phyloP scores from a whole-genome alignment of 1,284 basidiomycete species.

The Macrocystidia cucumis region DNA sequence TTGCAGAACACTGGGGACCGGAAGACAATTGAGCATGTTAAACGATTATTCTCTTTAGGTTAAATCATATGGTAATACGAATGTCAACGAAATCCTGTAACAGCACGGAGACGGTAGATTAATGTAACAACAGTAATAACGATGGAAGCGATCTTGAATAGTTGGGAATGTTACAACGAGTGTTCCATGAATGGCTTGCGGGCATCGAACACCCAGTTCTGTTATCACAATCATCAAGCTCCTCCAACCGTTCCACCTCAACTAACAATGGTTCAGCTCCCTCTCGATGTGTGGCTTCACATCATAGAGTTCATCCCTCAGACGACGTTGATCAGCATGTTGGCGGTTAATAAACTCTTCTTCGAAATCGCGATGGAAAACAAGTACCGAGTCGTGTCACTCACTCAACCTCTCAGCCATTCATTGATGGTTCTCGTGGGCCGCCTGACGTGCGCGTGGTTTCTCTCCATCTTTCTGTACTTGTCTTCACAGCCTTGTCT shows the following conservation, averaged over 20 bases:
- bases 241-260: too few species aligned
- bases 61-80: too few species aligned
- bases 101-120: too few species aligned
- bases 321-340: slow-evolving; percentile 17
- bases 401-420: slow-evolving; percentile 15
- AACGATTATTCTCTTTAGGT: too few species aligned
- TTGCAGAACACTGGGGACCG: slow-evolving; percentile 38
- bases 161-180: too few species aligned
- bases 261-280: slow-evolving; percentile 21
- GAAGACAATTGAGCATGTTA: slow-evolving; percentile 33
- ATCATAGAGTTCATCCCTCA: slow-evolving; percentile 25
- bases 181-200: too few species aligned
- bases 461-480: not conserved
- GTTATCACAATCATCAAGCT: too few species aligned
- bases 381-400: slow-evolving; percentile 23
- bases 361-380: slow-evolving; percentile 29
- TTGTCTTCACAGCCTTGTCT: slow-evolving; percentile 1
- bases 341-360: slow-evolving; percentile 30
- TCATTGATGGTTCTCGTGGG: slow-evolving; percentile 16
- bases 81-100: too few species aligned
- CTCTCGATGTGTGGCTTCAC: slow-evolving; percentile 30
- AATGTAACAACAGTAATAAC: too few species aligned
- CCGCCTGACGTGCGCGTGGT: slow-evolving; percentile 23
- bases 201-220: too few species aligned
- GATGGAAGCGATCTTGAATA: too few species aligned